Base-by-base conservation (phyloP, 805 yeast species). In the Saccharomycopsis sp. region DNA sequence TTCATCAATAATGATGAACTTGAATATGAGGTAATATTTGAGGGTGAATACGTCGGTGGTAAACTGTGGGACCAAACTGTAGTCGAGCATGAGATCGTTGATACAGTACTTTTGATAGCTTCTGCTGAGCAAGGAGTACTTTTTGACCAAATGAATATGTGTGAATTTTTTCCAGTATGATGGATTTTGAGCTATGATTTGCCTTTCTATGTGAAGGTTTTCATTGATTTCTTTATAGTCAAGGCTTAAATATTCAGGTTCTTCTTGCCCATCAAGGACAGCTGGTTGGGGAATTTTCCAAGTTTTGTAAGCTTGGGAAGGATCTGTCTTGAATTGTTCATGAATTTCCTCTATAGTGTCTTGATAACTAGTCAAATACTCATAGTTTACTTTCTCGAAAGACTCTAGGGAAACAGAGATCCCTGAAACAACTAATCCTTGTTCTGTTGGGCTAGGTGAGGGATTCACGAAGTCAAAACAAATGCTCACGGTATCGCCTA, bases 401-500 rank as follows among this genome's bases (percentile, higher is more conserved):
- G 59, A 47, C 40, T 66, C 64, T 13, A 67, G 45, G 0, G 61
- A 45, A 1, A 58, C 52, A 1, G 64, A 48, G 0, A 63, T 50
- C 0, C 69, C 69, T 5, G 65, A 65, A 2, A 71, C 57, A 42
- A 63, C 68, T 33, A 58, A 51, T 12, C 8, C 9, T 22, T 36
- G 26, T 16, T 31, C 18, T n/a, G 33, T 25, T 12, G 21, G 4
- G 19, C n/a, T 16, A 53, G 25, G 2, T 42, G 48, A n/a, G 2
- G 62, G 55, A 9, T 56, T 48, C 5, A 55, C 46, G 16, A 67
- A 62, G 46, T 58, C 65, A 31, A 66, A 51, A 15, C 50, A 53
- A 5, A 71, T 46, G 16, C 63, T 61, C 6, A 76, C 58, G 13
- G 64, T 62, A 32, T 71, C 77, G 2, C 75, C 69, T 3, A 65